Conservation (phyloP, 441 rosid species). For the Iberis amara region DNA sequence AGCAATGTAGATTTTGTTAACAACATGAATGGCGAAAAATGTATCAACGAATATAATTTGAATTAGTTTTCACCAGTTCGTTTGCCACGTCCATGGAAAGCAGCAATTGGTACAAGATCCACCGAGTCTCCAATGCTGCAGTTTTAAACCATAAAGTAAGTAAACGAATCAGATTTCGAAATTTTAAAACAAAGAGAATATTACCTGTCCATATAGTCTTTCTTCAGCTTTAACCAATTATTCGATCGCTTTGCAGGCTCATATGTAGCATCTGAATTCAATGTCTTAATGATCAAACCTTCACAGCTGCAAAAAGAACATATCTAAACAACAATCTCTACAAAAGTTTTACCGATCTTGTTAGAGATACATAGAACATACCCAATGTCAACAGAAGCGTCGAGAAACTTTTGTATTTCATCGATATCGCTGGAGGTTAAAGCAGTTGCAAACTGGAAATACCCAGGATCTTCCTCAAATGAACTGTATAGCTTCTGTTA, state of each 20-base stretch:
- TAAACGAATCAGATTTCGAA: slow-evolving; percentile 1
- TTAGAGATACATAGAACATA: slow-evolving; percentile 26
- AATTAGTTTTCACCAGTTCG: slow-evolving; percentile 55
- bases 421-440: slow-evolving; percentile 78
- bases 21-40: slow-evolving; percentile 10
- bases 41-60: slow-evolving; percentile 15
- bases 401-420: slow-evolving; percentile 85
- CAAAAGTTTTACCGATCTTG: not conserved
- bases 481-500: slow-evolving; percentile 66
- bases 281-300: slow-evolving; percentile 89
- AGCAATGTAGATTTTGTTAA: slow-evolving; percentile 9
- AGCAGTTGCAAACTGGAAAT: slow-evolving; percentile 82
- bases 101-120: slow-evolving; percentile 92
- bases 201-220: slow-evolving; percentile 89
- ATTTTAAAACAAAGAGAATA: slow-evolving; percentile 1
- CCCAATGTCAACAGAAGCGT: slow-evolving; percentile 82
- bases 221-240: slow-evolving; percentile 92
- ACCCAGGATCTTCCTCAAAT: slow-evolving; percentile 75
- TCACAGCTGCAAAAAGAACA: slow-evolving; percentile 67
- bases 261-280: slow-evolving; percentile 84
- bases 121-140: slow-evolving; percentile 90
- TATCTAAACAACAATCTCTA: not conserved
- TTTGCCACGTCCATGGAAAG: slow-evolving; percentile 93
- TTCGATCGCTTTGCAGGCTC: slow-evolving; percentile 90
- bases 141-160: slow-evolving; percentile 9